Evolutionary conservation across 2,329 filamentous ascomycete species (phyloP).

Genomic region (Sporothrix euskadiensis): DNA sequence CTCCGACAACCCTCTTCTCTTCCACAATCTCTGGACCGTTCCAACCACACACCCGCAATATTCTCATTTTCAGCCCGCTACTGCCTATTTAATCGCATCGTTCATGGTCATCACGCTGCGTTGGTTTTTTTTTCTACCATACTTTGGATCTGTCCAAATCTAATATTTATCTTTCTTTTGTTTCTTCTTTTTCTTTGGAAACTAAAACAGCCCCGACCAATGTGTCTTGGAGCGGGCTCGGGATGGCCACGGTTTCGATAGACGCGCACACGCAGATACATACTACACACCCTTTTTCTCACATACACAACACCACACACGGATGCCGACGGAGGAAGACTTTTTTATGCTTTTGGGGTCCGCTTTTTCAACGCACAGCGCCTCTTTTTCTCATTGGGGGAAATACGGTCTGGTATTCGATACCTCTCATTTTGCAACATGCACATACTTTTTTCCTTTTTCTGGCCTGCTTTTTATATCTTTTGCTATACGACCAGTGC

Average conservation of each 20-base stretch:
- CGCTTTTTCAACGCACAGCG: background rate
- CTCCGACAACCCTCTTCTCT: background rate
- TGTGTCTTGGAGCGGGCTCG: conserved; percentile 1
- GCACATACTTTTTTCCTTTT: background rate
- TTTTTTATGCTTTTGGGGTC: background rate
- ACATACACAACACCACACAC: conserved; percentile 1
- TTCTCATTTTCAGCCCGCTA: background rate
- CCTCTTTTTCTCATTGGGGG: background rate
- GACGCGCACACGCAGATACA: conserved; percentile 18
- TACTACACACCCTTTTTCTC: background rate
- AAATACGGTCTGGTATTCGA: conserved; percentile 3
- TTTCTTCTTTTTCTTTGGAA: background rate
- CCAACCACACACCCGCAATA: background rate
- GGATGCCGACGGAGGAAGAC: background rate
- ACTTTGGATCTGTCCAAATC: background rate
- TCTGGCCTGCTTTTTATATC: background rate
- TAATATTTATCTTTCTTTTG: conserved; percentile 4
- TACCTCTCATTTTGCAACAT: conserved; percentile 20
- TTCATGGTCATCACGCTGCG: background rate
- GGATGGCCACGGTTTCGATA: conserved; percentile 11
- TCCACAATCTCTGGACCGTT: background rate
- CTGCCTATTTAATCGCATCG: conserved; percentile 14
- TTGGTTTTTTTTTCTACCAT: background rate
- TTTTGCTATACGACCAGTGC: background rate
- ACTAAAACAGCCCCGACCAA: background rate